These are phyloP conservation scores for Microstegium vimineum DNA, from an alignment of 176 grass and related monocot species.

Conservation along the genomic window DNA sequence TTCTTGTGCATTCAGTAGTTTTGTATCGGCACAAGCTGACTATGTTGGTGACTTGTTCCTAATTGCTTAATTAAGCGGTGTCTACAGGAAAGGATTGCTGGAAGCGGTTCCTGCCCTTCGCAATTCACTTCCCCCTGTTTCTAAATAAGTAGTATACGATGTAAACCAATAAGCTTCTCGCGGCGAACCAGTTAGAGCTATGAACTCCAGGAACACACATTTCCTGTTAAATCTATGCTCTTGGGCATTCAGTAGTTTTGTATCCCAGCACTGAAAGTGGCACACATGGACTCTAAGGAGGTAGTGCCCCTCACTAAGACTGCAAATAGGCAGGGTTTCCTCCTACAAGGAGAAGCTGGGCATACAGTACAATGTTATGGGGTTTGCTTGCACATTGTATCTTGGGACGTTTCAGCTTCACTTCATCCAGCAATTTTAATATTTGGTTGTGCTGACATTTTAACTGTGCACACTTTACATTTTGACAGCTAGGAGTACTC, in stretches of 20 bases:
- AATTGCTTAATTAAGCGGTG: no score
- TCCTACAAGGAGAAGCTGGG: no score
- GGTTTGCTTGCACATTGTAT: not conserved
- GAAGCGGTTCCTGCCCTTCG: not conserved
- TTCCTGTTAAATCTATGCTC: not conserved
- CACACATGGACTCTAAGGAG: not conserved
- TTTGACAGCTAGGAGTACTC: not conserved
- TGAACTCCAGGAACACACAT: not conserved
- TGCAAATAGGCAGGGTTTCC: no score
- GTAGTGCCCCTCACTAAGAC: no score
- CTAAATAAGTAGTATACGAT: no score
- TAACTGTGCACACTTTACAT: not conserved
- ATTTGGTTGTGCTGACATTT: no score
- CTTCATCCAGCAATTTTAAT: not conserved
- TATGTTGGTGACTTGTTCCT: no score
- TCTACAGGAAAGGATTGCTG: no score
- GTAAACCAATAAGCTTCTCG: no score
- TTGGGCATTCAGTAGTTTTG: not conserved
- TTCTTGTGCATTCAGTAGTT: no score
- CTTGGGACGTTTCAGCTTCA: not conserved
- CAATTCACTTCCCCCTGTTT: not conserved
- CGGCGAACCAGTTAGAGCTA: not conserved
- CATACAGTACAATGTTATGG: no score
- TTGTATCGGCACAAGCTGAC: no score
- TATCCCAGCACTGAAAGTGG: not conserved